Conservation (phyloP, 2,329 filamentous ascomycete species). For the Lecanicillium sp. region DNA sequence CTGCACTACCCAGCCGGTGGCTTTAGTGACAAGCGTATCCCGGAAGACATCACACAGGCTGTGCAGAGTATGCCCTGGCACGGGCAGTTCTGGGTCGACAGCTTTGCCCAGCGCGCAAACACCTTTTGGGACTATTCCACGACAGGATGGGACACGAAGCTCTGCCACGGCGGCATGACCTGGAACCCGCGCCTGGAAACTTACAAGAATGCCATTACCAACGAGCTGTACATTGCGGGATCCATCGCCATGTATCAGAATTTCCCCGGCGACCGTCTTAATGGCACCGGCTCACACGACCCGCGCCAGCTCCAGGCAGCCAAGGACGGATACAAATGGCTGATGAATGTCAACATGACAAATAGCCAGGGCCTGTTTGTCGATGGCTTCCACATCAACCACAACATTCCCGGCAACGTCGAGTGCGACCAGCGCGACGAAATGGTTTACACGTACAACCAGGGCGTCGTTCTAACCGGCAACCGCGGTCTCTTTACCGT, state of each 20-base stretch:
- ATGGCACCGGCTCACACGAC: constrained; percentile 59
- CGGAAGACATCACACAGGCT: constrained; percentile 24
- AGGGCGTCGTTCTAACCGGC: constrained; percentile 81
- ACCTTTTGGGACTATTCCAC: constrained; percentile 80
- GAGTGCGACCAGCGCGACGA: constrained; percentile 76
- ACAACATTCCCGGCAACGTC: constrained; percentile 56
- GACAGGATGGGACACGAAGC: constrained; percentile 70
- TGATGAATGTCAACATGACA: constrained; percentile 73
- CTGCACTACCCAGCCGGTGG: constrained; percentile 46
- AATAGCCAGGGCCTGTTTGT: constrained; percentile 68
- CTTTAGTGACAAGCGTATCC: constrained; percentile 19
- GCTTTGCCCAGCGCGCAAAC: constrained; percentile 76
- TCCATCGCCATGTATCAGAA: constrained; percentile 85
- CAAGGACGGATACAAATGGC: constrained; percentile 73
- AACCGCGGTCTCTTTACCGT: constrained; percentile 73
- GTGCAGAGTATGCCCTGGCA: constrained; percentile 57
- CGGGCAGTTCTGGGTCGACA: constrained; percentile 65
- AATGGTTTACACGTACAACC: constrained; percentile 94
- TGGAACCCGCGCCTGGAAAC: constrained; percentile 78
- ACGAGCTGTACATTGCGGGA: constrained; percentile 80
- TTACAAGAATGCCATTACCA: constrained; percentile 96
- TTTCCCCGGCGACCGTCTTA: constrained; percentile 74
- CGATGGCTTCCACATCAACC: constrained; percentile 81
- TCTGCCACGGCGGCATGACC: constrained; percentile 83
- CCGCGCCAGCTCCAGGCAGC: constrained; percentile 66